Evolutionary conservation across 495 filamentous ascomycete genomes (phyloP), one percentile per base, ranked within the genome.

Genomic region (Platismatia glauca): DNA sequence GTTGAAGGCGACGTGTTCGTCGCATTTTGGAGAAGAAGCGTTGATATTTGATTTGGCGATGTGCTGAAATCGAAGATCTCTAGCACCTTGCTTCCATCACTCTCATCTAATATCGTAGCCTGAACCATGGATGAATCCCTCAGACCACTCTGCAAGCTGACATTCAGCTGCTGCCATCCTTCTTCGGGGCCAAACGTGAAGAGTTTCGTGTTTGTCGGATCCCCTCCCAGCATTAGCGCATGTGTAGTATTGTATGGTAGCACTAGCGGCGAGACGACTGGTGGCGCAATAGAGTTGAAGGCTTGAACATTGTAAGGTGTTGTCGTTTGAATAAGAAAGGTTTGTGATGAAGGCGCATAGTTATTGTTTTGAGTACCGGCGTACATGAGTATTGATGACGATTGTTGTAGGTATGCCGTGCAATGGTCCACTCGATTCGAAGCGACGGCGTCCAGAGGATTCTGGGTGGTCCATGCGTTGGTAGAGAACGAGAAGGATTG

Each of bases 41-140:
- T 84, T 24, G 82, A 81, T 50, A 97, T 88, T 12, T 76, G 70
- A 71, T 96, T 94, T n/a, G 95, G 92, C 4, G 83, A 85, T 15
- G 77, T 77, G 16, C 76, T 81, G 79, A 93, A 83, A 69, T 96
- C 84, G 71, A 91, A 97, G 1, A 82, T 82, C 65, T 91, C 82
- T 16, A 97, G 76, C n/a, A 90, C 78, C 70, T 91, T 94, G 73
- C 88, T 91, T 7, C 85, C 89, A 69, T 95, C 89, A 46, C 85
- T 82, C 11, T 84, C 86, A 58, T 77, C 75, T 24, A 95, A 71
- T 18, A 97, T 71, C 8, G 82, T 78, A 22, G 80, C 84, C 67
- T 84, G 81, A n/a, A 82, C 72, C 35, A 82, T 80, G 62, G 82
- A 80, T 9, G 81, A 93, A 65, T 18, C 81, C 78, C 38, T 76